phyloP scores from a whole-genome alignment of 1,139 yeast species.

The Candida tropicalis region DNA sequence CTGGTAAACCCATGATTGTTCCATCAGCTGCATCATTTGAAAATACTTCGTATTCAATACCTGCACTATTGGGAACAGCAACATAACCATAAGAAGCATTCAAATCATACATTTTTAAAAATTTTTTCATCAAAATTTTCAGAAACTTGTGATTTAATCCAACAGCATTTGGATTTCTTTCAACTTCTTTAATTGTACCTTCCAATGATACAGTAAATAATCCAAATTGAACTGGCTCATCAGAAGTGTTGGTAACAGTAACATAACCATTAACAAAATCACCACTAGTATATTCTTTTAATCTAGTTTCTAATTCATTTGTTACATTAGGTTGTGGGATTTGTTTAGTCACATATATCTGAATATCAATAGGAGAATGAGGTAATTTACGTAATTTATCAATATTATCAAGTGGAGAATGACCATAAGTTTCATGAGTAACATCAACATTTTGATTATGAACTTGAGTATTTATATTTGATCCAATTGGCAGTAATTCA shows the following conservation, averaged over 20 bases:
- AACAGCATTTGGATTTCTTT: slow-evolving; percentile 21
- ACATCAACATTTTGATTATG: slow-evolving; percentile 22
- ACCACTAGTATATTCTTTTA: slow-evolving; percentile 48
- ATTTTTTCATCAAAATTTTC: slow-evolving; percentile 43
- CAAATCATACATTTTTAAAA: slow-evolving; percentile 50
- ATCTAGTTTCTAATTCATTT: slow-evolving; percentile 43
- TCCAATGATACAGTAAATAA: slow-evolving; percentile 50
- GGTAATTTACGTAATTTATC: slow-evolving; percentile 39
- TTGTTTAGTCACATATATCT: slow-evolving; percentile 45
- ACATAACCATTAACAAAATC: slow-evolving; percentile 43
- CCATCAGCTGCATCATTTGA: slow-evolving; percentile 50
- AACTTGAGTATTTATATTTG: slow-evolving; percentile 12
- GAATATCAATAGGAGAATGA: slow-evolving; percentile 44
- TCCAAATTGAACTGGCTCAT: slow-evolving; percentile 45
- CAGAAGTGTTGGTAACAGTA: slow-evolving; percentile 40
- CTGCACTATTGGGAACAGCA: slow-evolving; percentile 51
- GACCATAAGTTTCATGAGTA: slow-evolving; percentile 38
- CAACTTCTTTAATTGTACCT: slow-evolving; percentile 45
- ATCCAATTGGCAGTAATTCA: slow-evolving; percentile 5
- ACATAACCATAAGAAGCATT: slow-evolving; percentile 49
- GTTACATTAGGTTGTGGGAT: slow-evolving; percentile 39
- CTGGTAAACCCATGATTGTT: slow-evolving; percentile 52
- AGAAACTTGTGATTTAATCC: slow-evolving; percentile 24
- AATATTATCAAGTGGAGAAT: slow-evolving; percentile 49
- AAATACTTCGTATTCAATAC: slow-evolving; percentile 50